Base-by-base conservation (phyloP, 192 early-diverging fungal species). In the Linnemannia exigua region DNA sequence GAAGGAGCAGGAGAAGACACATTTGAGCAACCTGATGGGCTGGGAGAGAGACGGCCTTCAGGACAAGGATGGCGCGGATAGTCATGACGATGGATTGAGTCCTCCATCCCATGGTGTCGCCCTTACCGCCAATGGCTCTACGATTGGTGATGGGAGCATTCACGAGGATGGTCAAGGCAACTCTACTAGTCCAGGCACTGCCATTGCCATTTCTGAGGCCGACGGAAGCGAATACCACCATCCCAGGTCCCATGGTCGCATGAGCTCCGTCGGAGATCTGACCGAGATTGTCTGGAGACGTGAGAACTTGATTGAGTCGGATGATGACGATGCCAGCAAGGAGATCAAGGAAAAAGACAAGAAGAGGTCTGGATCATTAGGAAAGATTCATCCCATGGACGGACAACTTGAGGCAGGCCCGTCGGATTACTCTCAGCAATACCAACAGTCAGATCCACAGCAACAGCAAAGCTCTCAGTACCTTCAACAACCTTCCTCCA, bases 281-380 rank as follows among this genome's bases (percentile, higher is more conserved):
- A 84, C 75, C 46, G 69, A 77, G 37, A 82, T 84, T 84, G 78
- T 84, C 61, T 80, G 86, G 81, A 82, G 86, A 75, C 86, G 86
- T 11, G 75, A 80, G 51, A 74, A 70, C 74, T 66, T 86, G 22
- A 86, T 86, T 50, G 84, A 86, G 51, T 75, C 72, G 5, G 78
- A 74, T 4, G 70, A 86, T 11, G 67, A 75, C 20, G 41, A 79
- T 20, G 61, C 33, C 17, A 50, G n/a, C 17, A 44, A 44, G 9
- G 41, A 44, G 41, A 44, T 37, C 4, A 63, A 85, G 68, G 67
- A 72, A n/a, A 70, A 36, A 35, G 25, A 17, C 2, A 70, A 67
- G 41, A 37, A 52, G 48, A 35, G 31, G 17, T 74, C 72, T 20
- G 51, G 28, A 52, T 38, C 66, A 11, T 54, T 22, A 0, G 68